These are phyloP conservation scores for Penstemon newberryi DNA, from an alignment of 257 asterid genomes.

Conservation along the genomic window DNA sequence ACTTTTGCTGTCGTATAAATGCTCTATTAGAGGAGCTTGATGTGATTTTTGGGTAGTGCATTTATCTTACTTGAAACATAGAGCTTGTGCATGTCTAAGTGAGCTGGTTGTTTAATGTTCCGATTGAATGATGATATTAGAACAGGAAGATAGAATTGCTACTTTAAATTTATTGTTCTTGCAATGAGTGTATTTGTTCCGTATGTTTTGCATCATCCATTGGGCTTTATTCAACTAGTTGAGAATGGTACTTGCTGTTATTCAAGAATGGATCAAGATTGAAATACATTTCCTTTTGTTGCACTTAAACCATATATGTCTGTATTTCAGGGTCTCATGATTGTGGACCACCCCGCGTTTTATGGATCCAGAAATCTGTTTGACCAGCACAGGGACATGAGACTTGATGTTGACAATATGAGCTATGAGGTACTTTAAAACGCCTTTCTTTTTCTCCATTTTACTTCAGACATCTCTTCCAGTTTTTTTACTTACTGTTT, in stretches of 20 bases:
- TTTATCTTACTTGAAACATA: conserved; percentile 6
- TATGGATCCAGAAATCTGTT: conserved; percentile 54
- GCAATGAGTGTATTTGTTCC: no score
- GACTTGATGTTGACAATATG: conserved; percentile 79
- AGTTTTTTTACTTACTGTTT: not conserved
- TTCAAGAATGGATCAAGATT: not conserved
- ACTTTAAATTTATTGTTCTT: not conserved
- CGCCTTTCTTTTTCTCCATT: not conserved
- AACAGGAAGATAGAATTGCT: not conserved
- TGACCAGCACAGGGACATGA: conserved; percentile 79
- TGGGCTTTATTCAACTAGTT: not conserved
- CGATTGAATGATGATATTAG: not conserved
- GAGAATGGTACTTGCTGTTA: not conserved
- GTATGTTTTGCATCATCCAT: no score
- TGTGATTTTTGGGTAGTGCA: not conserved
- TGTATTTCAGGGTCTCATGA: conserved; percentile 50
- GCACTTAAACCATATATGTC: conserved; percentile 1
- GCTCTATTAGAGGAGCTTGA: not conserved
- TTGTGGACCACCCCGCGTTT: conserved; percentile 41
- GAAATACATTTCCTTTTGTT: not conserved
- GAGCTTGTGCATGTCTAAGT: not conserved
- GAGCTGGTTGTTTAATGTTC: conserved; percentile 2
- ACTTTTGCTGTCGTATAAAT: not conserved
- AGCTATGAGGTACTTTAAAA: conserved; percentile 64
- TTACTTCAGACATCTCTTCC: not conserved